A percentile compares a stretch with the other conserved stretches of the same genome.
Conservation (phyloP, 2,329 filamentous ascomycete genomes). For the Ascochyta koolunga region DNA sequence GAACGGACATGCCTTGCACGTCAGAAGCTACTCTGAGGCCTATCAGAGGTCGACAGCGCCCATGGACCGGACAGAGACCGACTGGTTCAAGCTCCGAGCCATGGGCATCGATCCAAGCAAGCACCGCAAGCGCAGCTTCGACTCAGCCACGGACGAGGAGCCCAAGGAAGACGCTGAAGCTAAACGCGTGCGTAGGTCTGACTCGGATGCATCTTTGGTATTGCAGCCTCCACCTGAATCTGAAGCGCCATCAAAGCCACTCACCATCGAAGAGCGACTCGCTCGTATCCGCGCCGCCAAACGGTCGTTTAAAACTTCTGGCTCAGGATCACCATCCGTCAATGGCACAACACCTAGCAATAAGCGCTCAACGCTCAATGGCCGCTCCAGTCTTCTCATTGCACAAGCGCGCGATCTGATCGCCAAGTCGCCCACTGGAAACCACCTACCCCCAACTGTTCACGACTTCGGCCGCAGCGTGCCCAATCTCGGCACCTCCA, state of each 20-base stretch:
- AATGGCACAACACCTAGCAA: constrained; percentile 12
- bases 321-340: constrained; percentile 12
- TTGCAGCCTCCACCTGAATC: constrained; percentile 18
- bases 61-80: constrained; percentile 54
- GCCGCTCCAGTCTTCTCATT: constrained; percentile 25
- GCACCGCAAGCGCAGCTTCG: constrained; percentile 40
- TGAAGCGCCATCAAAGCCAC: constrained; percentile 2
- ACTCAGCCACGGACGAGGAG: constrained; percentile 33
- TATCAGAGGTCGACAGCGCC: constrained; percentile 33
- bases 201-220: constrained; percentile 13
- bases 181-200: constrained; percentile 31
- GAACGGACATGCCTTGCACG: constrained; percentile 1
- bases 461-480: constrained; percentile 38
- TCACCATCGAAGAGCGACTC: constrained; percentile 28
- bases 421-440: constrained; percentile 11
- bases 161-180: constrained; percentile 22
- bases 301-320: constrained; percentile 21
- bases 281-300: constrained; percentile 32
- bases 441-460: constrained; percentile 14
- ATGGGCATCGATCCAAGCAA: constrained; percentile 52
- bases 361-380: constrained; percentile 20
- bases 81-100: constrained; percentile 59
- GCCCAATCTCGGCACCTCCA: constrained; percentile 26
- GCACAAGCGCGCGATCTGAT: constrained; percentile 24
- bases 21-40: constrained; percentile 31